Base-by-base conservation (phyloP, 148 eudicot genomes). In the Chenopodium album region DNA sequence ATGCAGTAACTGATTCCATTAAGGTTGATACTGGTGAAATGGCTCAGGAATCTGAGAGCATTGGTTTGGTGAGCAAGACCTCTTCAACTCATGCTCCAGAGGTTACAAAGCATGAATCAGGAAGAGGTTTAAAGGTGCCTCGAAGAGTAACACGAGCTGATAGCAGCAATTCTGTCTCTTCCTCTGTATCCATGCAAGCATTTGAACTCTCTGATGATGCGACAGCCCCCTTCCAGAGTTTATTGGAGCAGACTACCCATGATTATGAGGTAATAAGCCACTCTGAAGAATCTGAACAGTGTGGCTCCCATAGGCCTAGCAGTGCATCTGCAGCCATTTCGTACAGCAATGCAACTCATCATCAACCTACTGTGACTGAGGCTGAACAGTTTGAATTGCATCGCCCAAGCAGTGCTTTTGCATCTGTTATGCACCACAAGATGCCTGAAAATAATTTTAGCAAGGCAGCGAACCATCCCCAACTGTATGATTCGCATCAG, bases 171-270 rank as follows among this genome's bases (percentile, higher is more conserved):
- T 92, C 96, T 65, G 88, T 85, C n/a, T 90, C 94, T n/a, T 92
- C 99, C 54, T 90, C 92, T n/a, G 86, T 90, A 52, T 90, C 93
- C 29, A 66, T 88, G 79, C 99, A 94, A 89, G 91, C 91, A 69
- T 96, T 89, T 85, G 94, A 96, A 74, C 89, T 91, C 68, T 92
- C 86, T 69, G 92, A 95, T 84, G 97, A 92, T 81, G 91, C 90
- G 44, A 66, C 89, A 63, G 89, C 92, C 74, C 89, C 90, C 59
- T 75, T 86, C 37, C 62, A 73, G 32, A 84, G 75, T 81, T 50
- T 77, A 69, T 78, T 82, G 16, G 91, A 87, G 82, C 84, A 84
- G 77, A 64, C 63, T 71, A 76, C 79, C 75, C 84, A 70, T 70
- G 88, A 85, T 80, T 76, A 80, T 78, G 90, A 86, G 23, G 85